Evolutionary conservation across 768 basidiomycete genomes (phyloP), one percentile per base, ranked within the genome.

Genomic region (Auricularia sp.): DNA sequence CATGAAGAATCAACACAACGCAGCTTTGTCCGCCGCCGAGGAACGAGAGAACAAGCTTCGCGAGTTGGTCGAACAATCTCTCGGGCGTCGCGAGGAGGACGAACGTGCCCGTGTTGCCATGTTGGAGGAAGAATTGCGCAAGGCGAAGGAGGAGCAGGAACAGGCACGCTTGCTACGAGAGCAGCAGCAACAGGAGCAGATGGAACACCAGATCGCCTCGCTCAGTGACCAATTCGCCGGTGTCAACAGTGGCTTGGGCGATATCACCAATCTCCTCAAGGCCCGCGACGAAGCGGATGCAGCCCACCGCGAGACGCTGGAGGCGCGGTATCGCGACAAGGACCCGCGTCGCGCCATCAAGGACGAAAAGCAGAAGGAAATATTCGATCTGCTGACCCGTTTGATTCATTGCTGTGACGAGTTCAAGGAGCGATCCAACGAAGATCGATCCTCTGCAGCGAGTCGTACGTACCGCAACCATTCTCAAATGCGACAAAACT

Each of bases 191-290:
- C 75, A 76, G 45, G 88, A 87, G 61, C 76, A 78, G 39, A 70
- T 77, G 45, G 88, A 89, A 65, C 82, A 85, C 5, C 83, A 87
- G 67, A 85, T 35, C 24, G 24, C 14, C 16, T 14, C 21, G 16
- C 11, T 59, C 56, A 59, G 18, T 24, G 56, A 59, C 6, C 24
- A 59, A 21, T 59, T 59, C 34, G 34, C 87, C 14, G 79, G 75
- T 7, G 72, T 89, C 54, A 79, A 83, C 39, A 77, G 73, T 45
- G 89, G 91, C 68, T 73, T 94, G 14, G 76, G 72, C 3, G 90
- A 92, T 66, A 83, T 94, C 67, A 87, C 90, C 1, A 86, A 87
- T 67, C 72, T 90, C 63, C 78, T 92, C 14, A 84, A 88, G 64
- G 85, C 87, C 65, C 78, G 82, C 1, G 82, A 85, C 39, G 78